Evolutionary conservation across 495 filamentous ascomycete species (phyloP).

Genomic region (Darksidea phi): DNA sequence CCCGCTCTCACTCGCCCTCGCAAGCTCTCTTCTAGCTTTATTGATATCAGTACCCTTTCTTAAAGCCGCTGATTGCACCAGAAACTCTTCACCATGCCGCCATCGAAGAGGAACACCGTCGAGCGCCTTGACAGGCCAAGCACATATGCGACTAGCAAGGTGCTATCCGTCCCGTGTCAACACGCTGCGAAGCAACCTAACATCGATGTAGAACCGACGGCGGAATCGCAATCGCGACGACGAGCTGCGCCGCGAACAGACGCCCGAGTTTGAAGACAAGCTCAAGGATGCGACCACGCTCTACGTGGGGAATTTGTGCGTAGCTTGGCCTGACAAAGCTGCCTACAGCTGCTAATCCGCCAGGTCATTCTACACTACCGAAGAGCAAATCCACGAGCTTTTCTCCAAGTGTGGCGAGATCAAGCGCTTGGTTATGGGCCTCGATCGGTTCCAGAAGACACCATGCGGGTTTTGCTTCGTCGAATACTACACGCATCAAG

Average conservation of each 20-base stretch:
- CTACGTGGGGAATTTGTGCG: constrained; percentile 95
- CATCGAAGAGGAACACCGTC: constrained; percentile 61
- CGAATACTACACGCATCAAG: constrained; percentile 96
- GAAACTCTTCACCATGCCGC: background rate
- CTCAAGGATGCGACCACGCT: constrained; percentile 87
- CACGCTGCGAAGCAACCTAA: background rate
- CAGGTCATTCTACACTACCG: constrained; percentile 99
- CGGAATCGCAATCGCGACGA: constrained; percentile 59
- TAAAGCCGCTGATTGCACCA: too few species aligned
- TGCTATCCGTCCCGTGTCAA: constrained; percentile 41
- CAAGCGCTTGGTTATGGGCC: constrained; percentile 96
- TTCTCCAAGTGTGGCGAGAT: constrained; percentile 97
- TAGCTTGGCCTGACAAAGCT: constrained; percentile 13
- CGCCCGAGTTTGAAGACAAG: constrained; percentile 57
- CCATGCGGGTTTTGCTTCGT: constrained; percentile 99
- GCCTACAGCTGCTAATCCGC: constrained; percentile 39
- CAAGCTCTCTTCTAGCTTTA: too few species aligned
- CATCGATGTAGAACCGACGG: constrained; percentile 56
- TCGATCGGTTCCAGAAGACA: constrained; percentile 94
- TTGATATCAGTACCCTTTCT: too few species aligned
- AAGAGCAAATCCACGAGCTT: constrained; percentile 97
- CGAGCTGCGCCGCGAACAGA: constrained; percentile 52
- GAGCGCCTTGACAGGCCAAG: constrained; percentile 86
- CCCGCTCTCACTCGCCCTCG: too few species aligned
- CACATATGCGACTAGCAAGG: constrained; percentile 79